Percentiles rank a stretch among this genome's conserved stretches.
phyloP scores from a whole-genome alignment of 768 basidiomycete genomes.

The Roridomyces roridus region DNA sequence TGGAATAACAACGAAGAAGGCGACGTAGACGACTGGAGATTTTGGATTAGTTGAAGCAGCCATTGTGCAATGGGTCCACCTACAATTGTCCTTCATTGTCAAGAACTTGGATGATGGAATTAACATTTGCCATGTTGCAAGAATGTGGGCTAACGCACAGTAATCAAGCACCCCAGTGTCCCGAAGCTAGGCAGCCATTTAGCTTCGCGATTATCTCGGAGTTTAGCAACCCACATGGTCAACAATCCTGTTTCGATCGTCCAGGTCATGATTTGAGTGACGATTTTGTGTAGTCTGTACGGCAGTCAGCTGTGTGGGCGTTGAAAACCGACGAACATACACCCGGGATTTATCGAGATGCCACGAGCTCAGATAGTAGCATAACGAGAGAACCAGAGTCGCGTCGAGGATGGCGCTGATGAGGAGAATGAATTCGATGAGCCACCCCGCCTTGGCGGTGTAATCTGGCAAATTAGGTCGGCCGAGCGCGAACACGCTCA shows the following conservation, averaged over 20 bases:
- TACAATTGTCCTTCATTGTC: constrained; percentile 12
- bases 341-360: constrained; percentile 5
- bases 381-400: constrained; percentile 1
- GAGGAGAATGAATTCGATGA: neutral
- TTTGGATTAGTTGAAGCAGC: neutral
- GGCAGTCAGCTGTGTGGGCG: neutral
- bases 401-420: constrained; percentile 10
- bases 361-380: constrained; percentile 7
- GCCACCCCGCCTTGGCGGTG: neutral
- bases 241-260: neutral
- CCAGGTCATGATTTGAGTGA: constrained; percentile 5
- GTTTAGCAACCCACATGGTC: neutral
- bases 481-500: neutral
- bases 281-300: neutral
- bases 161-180: constrained; percentile 11
- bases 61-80: neutral
- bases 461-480: neutral
- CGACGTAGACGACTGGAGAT: constrained; percentile 7
- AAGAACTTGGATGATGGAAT: neutral
- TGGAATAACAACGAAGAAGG: neutral
- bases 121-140: too few species aligned
- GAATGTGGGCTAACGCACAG: neutral
- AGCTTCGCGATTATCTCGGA: neutral
- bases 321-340: neutral
- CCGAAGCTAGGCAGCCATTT: neutral